Percentiles rank a stretch among this genome's conserved stretches.
Conservation (phyloP, 106 monocot genomes). For the Dioscorea dumetorum region DNA sequence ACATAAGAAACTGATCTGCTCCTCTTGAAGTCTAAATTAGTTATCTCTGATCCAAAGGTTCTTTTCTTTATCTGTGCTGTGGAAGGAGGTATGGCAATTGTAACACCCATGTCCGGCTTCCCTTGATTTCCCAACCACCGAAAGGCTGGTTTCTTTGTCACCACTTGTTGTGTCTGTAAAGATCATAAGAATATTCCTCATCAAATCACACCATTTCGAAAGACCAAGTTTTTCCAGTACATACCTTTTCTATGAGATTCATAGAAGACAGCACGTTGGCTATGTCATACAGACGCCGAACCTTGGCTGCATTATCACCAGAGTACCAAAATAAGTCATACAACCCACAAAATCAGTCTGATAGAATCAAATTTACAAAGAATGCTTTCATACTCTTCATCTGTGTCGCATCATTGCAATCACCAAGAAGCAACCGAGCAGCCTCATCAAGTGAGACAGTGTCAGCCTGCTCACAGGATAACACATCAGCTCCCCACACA, state of each 20-base stretch:
- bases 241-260: conserved; percentile 91
- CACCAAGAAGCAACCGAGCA: conserved; percentile 69
- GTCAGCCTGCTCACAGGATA: conserved; percentile 33
- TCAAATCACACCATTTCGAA: not conserved
- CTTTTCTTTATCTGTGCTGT: conserved; percentile 44
- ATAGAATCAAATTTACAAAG: not conserved
- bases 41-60: conserved; percentile 75
- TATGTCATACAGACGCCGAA: conserved; percentile 89
- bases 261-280: conserved; percentile 87
- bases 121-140: conserved; percentile 69
- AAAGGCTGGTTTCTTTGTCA: conserved; percentile 84
- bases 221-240: not conserved
- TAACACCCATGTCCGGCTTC: conserved; percentile 17
- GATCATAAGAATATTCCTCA: not conserved
- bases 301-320: conserved; percentile 65
- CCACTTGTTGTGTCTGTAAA: conserved; percentile 65
- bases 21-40: conserved; percentile 60
- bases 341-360: not conserved
- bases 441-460: conserved; percentile 86
- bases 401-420: conserved; percentile 45
- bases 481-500: not conserved
- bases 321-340: conserved; percentile 3
- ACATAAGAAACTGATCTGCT: conserved; percentile 15
- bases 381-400: conserved; percentile 55
- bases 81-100: conserved; percentile 19